A percentile compares a stretch with the other conserved stretches of the same genome.
phyloP scores from a whole-genome alignment of 2,329 filamentous ascomycete genomes.

The Penicillium griseofulvum region DNA sequence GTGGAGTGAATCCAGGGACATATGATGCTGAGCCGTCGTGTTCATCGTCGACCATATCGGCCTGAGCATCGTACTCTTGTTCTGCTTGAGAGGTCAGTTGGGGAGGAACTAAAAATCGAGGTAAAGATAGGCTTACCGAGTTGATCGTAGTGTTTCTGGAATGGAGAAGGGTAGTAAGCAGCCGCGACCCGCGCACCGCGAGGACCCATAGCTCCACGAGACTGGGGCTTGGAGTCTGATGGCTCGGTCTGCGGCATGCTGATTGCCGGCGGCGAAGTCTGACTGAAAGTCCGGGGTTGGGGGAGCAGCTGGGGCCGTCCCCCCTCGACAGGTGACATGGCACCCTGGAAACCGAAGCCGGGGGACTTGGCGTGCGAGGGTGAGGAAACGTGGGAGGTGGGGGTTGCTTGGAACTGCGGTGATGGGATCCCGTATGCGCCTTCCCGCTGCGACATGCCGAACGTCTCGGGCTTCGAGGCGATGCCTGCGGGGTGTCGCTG shows the following conservation, averaged over 20 bases:
- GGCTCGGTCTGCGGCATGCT: conserved; percentile 40
- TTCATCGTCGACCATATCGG: conserved; percentile 84
- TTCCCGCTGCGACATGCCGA: conserved; percentile 51
- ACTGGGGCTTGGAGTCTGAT: conserved; percentile 34
- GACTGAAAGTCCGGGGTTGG: conserved; percentile 37
- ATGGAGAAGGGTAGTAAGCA: conserved; percentile 77
- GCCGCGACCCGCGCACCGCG: conserved; percentile 40
- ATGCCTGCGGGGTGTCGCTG: conserved; percentile 71
- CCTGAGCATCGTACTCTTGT: conserved; percentile 92
- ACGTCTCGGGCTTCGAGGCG: conserved; percentile 62
- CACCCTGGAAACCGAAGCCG: conserved; percentile 59
- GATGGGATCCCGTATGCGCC: conserved; percentile 51
- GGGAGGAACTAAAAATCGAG: conserved; percentile 36
- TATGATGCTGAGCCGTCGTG: conserved; percentile 69
- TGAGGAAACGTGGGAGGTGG: conserved; percentile 74
- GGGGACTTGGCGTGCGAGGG: conserved; percentile 62
- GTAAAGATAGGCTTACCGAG: conserved; percentile 79
- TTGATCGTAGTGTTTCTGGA: conserved; percentile 92
- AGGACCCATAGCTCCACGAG: conserved; percentile 24
- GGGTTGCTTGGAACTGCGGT: conserved; percentile 75
- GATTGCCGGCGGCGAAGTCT: conserved; percentile 33
- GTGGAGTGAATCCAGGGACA: conserved; percentile 50
- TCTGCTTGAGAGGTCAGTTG: conserved; percentile 58
- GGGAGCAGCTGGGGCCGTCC: conserved; percentile 49
- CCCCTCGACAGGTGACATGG: conserved; percentile 57